Conservation (phyloP, 2,329 filamentous ascomycete species). For the Arthroderma sp. region DNA sequence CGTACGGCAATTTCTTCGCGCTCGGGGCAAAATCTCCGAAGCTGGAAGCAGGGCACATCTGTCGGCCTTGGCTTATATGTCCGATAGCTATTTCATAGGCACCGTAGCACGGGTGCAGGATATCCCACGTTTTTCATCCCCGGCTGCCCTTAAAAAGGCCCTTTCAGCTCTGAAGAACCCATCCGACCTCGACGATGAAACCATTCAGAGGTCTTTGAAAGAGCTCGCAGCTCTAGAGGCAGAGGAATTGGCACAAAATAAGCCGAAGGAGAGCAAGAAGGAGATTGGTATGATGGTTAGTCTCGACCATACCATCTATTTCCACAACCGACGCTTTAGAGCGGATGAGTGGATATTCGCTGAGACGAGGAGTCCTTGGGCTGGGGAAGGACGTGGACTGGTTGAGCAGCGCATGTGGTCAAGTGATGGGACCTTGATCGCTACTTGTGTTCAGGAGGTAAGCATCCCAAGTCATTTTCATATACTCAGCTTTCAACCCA, state of each 20-base stretch:
- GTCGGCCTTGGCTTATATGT: constrained; percentile 82
- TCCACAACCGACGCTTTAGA: constrained; percentile 36
- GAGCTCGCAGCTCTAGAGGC: constrained; percentile 32
- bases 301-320: constrained; percentile 39
- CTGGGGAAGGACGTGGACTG: constrained; percentile 36
- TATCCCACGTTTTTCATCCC: constrained; percentile 58
- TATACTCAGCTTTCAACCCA: constrained; percentile 3
- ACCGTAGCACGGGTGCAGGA: constrained; percentile 71
- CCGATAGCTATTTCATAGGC: constrained; percentile 84
- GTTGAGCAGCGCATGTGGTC: constrained; percentile 38
- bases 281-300: constrained; percentile 39
- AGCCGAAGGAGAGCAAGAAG: constrained; percentile 15
- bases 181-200: constrained; percentile 29
- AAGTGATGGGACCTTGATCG: constrained; percentile 35
- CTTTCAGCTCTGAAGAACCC: constrained; percentile 30
- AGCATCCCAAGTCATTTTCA: constrained; percentile 9
- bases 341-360: constrained; percentile 40
- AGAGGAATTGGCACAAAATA: constrained; percentile 19
- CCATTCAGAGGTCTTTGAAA: constrained; percentile 26
- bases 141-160: constrained; percentile 28
- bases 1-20: constrained; percentile 42
- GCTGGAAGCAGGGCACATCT: constrained; percentile 73
- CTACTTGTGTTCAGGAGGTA: constrained; percentile 39
- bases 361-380: constrained; percentile 39
- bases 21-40: constrained; percentile 53